Conservation (phyloP, 1,284 basidiomycete species). For the Cutaneotrichosporon sp. region DNA sequence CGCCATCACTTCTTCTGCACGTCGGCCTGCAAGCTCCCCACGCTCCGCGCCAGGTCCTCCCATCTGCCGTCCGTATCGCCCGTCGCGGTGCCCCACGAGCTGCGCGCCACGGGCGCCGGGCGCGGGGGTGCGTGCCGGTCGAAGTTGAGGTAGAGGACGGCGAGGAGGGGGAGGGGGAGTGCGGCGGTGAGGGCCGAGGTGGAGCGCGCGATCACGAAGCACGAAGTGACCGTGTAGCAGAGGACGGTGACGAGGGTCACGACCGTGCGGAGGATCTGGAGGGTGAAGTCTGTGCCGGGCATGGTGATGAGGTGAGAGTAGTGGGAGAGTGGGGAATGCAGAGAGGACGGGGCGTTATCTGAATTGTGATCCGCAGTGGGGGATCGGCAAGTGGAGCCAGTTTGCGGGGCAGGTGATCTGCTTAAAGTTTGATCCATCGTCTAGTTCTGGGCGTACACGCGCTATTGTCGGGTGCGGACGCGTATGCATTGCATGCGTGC, state of each 20-base stretch:
- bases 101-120: neutral
- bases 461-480: too few species aligned
- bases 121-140: neutral
- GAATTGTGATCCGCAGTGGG: too few species aligned
- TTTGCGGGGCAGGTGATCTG: too few species aligned
- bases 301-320: neutral
- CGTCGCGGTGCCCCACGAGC: too few species aligned
- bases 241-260: neutral
- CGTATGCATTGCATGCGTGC: too few species aligned
- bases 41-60: too few species aligned
- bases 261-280: neutral
- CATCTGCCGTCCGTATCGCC: too few species aligned
- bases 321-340: neutral
- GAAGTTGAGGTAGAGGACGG: neutral
- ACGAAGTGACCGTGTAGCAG: neutral
- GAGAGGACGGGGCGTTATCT: neutral
- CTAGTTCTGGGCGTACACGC: too few species aligned
- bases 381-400: too few species aligned
- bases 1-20: too few species aligned
- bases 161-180: slow-evolving; percentile 4
- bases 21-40: too few species aligned
- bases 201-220: neutral
- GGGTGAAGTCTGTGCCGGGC: neutral
- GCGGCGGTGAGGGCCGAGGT: neutral
- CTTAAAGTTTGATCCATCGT: too few species aligned